Base-by-base conservation (phyloP, 306 rosid genomes). In the Dryas alaskensis region DNA sequence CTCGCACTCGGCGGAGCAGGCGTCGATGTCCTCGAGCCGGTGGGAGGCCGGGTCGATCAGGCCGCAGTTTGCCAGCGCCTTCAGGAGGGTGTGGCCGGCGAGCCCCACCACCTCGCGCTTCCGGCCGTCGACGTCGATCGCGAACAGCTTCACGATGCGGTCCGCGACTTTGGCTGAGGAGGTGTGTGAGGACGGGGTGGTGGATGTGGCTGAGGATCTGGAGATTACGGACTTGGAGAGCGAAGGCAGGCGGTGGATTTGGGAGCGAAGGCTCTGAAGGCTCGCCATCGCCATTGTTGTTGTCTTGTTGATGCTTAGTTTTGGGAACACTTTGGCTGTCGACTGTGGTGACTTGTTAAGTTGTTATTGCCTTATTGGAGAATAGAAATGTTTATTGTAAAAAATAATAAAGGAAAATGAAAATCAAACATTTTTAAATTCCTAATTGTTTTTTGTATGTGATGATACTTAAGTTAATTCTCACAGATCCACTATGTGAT, bases 1-100 rank as follows among this genome's bases (percentile, higher is more conserved):
- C 83, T 94, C 98, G 75, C 99, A 94, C 69, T 94, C 90, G 6
- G 96, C 85, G 0, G 98, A 90, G 79, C 99, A 94, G 2, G 99
- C 98, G 58, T 90, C 96, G 86, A 94, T 94, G 2, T 94, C 96
- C 59, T 94, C 98, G 0, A 92, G 88, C 7, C 97, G 92, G 80
- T 94, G 99, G 10, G 99, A 90, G 3, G 77, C 96, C 1, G 98
- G 99, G 37, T 94, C 99, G 54, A 94, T 81, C 44, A 94, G 81
- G 12, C 97, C 92, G 2, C 77, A 54, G 81, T 94, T 90, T 61
- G 89, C 61, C 8, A 94, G 82, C 65, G 99, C 87, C 76, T 80
- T 87, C 17, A 94, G 87, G 39, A 94, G 96, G 51, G 96, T 92
- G 1, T 92, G 98, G n/a, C 98, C 98, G 3, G 91, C 0, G 0